Base-by-base conservation (phyloP, 352 stramenopile species). In the Phytophthora boehmeriae region DNA sequence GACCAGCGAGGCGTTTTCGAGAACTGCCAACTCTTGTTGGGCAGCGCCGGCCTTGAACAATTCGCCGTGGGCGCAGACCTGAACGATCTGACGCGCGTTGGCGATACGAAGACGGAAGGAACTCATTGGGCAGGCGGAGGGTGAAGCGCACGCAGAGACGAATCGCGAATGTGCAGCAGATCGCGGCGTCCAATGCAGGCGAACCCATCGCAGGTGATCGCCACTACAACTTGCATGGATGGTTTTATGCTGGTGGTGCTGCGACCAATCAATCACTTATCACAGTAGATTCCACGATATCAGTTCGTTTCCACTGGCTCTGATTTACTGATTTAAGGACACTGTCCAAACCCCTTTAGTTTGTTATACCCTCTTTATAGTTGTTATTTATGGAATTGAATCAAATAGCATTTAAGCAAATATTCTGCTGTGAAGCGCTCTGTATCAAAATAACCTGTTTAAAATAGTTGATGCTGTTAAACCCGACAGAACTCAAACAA, bases 1-100 rank as follows among this genome's bases (percentile, higher is more conserved):
- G n/a, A 93, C 62, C 14, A 93, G 43, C 23, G 83, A 85, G 32
- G 77, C 83, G 38, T 76, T 61, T 30, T 80, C 65, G 34, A 93
- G 73, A 59, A 93, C 59, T 0, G 80, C 78, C 54, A 93, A 42
- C 28, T 90, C 75, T 27, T 80, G 75, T 63, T 93, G 84, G 19
- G 78, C 78, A 9, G 60, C 59, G 54, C 84, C 84, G 46, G 70
- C 57, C 70, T 93, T 93, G 68, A 88, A 85, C 13, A 50, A 69
- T 54, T 93, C 84, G 36, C 71, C 68, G 43, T 86, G 52, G 30
- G 55, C 71, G 61, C 81, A 91, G 42, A 93, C 81, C 71, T 93
- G 84, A 22, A 93, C 84, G 50, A 93, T 77, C 67, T 93, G 71
- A 45, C 63, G 54, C 38, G 81, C 81, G 69, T 89, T 87, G 32